phyloP scores from a whole-genome alignment of 805 yeast species.

The Suhomyces canberraensis region DNA sequence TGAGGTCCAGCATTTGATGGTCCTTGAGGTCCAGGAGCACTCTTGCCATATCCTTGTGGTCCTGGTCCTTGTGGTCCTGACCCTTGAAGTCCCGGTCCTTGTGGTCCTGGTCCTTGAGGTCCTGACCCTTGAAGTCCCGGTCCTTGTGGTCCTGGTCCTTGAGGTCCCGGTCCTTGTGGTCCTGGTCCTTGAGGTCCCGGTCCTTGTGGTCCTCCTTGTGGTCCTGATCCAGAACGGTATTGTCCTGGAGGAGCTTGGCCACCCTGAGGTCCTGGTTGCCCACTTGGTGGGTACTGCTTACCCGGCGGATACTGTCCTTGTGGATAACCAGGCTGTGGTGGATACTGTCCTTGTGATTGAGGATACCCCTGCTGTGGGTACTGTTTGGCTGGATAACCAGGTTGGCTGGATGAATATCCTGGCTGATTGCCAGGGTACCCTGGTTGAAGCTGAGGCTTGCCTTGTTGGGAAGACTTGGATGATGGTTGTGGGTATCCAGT shows the following conservation, averaged over 20 bases:
- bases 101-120: too few species aligned
- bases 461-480: not conserved
- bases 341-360: slow-evolving; percentile 12
- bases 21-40: slow-evolving; percentile 4
- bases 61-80: too few species aligned
- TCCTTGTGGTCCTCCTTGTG: too few species aligned
- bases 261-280: too few species aligned
- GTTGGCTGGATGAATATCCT: slow-evolving; percentile 1
- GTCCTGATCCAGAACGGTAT: too few species aligned
- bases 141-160: too few species aligned
- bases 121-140: too few species aligned
- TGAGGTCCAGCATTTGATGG: slow-evolving; percentile 2
- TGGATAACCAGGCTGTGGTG: slow-evolving; percentile 7
- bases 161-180: too few species aligned
- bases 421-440: slow-evolving; percentile 1
- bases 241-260: too few species aligned
- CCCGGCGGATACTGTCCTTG: not conserved
- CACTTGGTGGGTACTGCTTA: too few species aligned
- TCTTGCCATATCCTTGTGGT: slow-evolving; percentile 3
- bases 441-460: slow-evolving; percentile 9
- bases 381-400: slow-evolving; percentile 10
- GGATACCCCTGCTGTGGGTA: slow-evolving; percentile 13
- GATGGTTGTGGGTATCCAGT: slow-evolving; percentile 4
- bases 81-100: too few species aligned
- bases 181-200: too few species aligned